Evolutionary conservation across 495 filamentous ascomycete genomes (phyloP).

Genomic region (Penicillium parvum): DNA sequence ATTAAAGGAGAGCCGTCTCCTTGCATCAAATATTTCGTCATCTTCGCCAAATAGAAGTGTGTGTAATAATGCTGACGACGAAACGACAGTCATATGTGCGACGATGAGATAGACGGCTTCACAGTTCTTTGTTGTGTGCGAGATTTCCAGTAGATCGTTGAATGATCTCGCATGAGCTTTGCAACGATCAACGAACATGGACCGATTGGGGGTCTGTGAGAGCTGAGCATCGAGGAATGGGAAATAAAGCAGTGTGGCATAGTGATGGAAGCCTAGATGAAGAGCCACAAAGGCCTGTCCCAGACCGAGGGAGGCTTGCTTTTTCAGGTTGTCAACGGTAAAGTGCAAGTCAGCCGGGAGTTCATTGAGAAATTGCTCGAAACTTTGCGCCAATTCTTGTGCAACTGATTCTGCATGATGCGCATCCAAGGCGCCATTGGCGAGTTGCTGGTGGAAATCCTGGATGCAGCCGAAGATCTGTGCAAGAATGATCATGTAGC

Average conservation of each 20-base stretch:
- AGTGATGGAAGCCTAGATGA: constrained; percentile 29
- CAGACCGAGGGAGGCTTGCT: constrained; percentile 15
- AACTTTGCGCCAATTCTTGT: constrained; percentile 2
- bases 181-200: constrained; percentile 21
- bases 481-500: constrained; percentile 18
- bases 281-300: constrained; percentile 26
- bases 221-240: constrained; percentile 20
- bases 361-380: constrained; percentile 14
- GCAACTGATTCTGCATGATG: constrained; percentile 7
- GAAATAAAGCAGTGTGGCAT: constrained; percentile 26
- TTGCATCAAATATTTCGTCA: constrained; percentile 19
- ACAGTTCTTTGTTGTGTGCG: constrained; percentile 10
- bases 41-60: constrained; percentile 23
- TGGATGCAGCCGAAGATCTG: constrained; percentile 19
- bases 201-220: background rate
- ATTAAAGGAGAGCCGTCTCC: constrained; percentile 21
- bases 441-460: constrained; percentile 13
- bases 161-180: constrained; percentile 24
- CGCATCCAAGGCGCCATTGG: constrained; percentile 8
- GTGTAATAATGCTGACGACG: constrained; percentile 24
- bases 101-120: constrained; percentile 28
- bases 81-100: constrained; percentile 30
- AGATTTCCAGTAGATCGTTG: constrained; percentile 17
- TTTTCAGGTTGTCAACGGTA: constrained; percentile 13
- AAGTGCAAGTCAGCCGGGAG: constrained; percentile 6